Conservation (phyloP, 2,329 filamentous ascomycete species). For the Aspergillus eucalypticola region DNA sequence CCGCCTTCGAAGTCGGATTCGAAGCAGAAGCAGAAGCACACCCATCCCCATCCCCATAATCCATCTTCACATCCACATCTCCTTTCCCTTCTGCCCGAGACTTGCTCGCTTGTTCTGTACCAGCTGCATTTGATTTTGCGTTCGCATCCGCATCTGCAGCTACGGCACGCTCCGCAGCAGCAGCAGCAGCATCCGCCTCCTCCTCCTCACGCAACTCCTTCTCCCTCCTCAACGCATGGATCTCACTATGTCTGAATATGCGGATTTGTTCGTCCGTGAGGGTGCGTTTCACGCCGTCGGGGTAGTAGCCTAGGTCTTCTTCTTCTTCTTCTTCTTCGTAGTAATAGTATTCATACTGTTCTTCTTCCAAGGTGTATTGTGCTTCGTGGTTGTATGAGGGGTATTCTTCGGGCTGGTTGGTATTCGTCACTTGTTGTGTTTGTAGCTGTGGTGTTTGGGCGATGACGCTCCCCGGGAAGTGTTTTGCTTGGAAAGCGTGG, state of each 20-base stretch:
- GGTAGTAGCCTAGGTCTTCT: conserved; percentile 77
- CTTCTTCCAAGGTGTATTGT: not conserved
- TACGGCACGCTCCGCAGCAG: not conserved
- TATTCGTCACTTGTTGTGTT: not conserved
- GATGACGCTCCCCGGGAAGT: conserved; percentile 50
- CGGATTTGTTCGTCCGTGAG: conserved; percentile 88
- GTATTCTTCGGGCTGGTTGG: not conserved
- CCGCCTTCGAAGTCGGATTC: no score
- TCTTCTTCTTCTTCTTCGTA: conserved; percentile 25
- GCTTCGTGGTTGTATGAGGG: not conserved
- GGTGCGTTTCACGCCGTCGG: conserved; percentile 82
- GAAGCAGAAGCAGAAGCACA: no score
- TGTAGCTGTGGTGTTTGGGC: not conserved
- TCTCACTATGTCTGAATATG: conserved; percentile 87
- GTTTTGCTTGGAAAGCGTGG: conserved; percentile 57
- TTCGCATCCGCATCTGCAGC: not conserved
- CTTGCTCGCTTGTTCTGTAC: not conserved
- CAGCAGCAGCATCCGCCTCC: conserved; percentile 22
- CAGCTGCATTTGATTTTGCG: not conserved
- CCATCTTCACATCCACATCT: conserved; percentile 49
- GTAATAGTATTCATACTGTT: not conserved
- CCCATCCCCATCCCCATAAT: conserved; percentile 42
- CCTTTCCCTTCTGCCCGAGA: not conserved
- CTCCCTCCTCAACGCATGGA: conserved; percentile 67
- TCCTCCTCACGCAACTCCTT: conserved; percentile 36